These are phyloP conservation scores for Sonneratia alba DNA, from an alignment of 345 rosid species.

Conservation along the genomic window DNA sequence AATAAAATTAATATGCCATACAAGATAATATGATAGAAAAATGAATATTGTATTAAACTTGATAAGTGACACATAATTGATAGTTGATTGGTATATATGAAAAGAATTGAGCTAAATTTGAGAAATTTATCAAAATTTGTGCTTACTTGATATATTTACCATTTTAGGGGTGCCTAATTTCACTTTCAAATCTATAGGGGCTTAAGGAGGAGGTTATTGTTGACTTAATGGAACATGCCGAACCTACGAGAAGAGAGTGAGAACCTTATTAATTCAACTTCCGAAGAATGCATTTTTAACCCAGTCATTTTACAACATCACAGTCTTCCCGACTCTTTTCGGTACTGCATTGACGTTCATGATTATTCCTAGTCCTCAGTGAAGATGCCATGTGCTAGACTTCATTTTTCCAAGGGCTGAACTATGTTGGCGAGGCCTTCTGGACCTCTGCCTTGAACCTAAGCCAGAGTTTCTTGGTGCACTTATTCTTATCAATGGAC, in stretches of 20 bases:
- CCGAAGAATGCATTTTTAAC: slow-evolving; percentile 34
- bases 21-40: too few relatives aligned
- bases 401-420: background rate
- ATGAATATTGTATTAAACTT: too few relatives aligned
- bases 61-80: too few relatives aligned
- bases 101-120: too few relatives aligned
- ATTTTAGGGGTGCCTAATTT: background rate
- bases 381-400: background rate
- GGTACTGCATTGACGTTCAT: background rate
- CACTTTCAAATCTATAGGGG: slow-evolving; percentile 35
- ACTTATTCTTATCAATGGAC: slow-evolving; percentile 49
- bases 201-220: slow-evolving; percentile 92
- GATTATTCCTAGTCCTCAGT: background rate
- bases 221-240: slow-evolving; percentile 98
- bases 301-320: background rate
- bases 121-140: too few relatives aligned
- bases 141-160: too few relatives aligned
- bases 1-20: too few relatives aligned
- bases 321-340: slow-evolving; percentile 3
- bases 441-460: slow-evolving; percentile 11
- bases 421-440: background rate
- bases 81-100: too few relatives aligned
- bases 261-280: slow-evolving; percentile 91
- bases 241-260: slow-evolving; percentile 90
- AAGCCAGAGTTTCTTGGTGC: slow-evolving; percentile 45